Evolutionary conservation across 2,329 filamentous ascomycete species (phyloP).

Genomic region (Fusarium sp.): DNA sequence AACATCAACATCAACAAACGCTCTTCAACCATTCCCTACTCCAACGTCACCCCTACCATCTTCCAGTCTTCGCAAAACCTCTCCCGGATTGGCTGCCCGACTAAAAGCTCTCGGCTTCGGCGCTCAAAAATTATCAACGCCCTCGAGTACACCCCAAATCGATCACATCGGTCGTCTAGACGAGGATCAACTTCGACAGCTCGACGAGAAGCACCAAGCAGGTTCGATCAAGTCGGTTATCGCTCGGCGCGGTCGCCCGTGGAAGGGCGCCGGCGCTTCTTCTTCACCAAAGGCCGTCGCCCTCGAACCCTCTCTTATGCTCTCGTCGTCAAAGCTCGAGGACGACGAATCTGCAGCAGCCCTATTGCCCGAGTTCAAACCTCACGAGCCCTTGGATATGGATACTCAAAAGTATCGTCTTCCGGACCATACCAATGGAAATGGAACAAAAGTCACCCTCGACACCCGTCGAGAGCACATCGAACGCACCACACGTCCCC

Average conservation of each 20-base stretch:
- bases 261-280: conserved; percentile 71
- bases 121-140: conserved; percentile 52
- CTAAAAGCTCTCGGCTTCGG: conserved; percentile 74
- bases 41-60: conserved; percentile 44
- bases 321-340: conserved; percentile 46
- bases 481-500: conserved; percentile 59
- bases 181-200: conserved; percentile 74
- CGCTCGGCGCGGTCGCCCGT: conserved; percentile 75
- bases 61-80: conserved; percentile 64
- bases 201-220: conserved; percentile 74
- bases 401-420: conserved; percentile 80
- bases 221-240: conserved; percentile 62
- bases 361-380: conserved; percentile 64
- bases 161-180: conserved; percentile 74
- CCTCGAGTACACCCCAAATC: conserved; percentile 43
- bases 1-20: conserved; percentile 43
- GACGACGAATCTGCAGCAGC: conserved; percentile 44
- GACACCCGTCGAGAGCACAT: conserved; percentile 69
- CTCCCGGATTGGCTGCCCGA: conserved; percentile 72
- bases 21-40: conserved; percentile 36
- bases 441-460: conserved; percentile 72
- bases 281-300: conserved; percentile 44
- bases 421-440: conserved; percentile 75
- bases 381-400: conserved; percentile 66
- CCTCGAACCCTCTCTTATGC: conserved; percentile 41